Percentiles rank a stretch among this genome's conserved stretches.
phyloP scores from a whole-genome alignment of 805 yeast species.

The Naumovozyma dairenensis region DNA sequence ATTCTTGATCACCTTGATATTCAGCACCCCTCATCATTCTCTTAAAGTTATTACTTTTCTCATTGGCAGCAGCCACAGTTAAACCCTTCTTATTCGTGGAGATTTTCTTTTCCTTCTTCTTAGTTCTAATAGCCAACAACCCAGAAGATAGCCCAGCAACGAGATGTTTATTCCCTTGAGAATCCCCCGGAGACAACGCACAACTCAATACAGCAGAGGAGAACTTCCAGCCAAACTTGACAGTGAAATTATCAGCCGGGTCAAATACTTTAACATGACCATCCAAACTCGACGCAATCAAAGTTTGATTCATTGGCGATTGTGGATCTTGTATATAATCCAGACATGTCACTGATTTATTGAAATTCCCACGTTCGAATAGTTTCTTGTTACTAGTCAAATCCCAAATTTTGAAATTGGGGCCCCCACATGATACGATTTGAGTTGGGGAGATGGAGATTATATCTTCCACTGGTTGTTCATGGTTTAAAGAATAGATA shows the following conservation, averaged over 20 bases:
- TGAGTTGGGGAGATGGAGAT: constrained; percentile 64
- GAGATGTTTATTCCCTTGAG: constrained; percentile 53
- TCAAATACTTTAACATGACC: constrained; percentile 97
- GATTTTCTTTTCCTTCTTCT: constrained; percentile 52
- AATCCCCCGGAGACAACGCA: constrained; percentile 67
- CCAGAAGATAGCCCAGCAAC: constrained; percentile 92
- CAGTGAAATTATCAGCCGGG: constrained; percentile 67
- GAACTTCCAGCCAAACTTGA: constrained; percentile 94
- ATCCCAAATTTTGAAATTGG: constrained; percentile 85
- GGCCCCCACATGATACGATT: constrained; percentile 72
- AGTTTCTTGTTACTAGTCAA: constrained; percentile 60
- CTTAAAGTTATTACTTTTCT: constrained; percentile 50
- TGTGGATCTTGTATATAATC: constrained; percentile 24
- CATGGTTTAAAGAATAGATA: constrained; percentile 58
- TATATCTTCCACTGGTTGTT: constrained; percentile 77
- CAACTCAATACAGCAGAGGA: constrained; percentile 87
- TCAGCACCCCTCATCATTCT: constrained; percentile 87
- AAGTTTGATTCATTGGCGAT: constrained; percentile 33
- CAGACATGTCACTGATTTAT: constrained; percentile 84
- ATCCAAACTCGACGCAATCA: constrained; percentile 89
- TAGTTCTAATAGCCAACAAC: constrained; percentile 75
- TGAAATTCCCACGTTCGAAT: constrained; percentile 73
- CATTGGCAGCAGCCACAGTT: constrained; percentile 1
- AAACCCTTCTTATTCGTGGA: constrained; percentile 29
- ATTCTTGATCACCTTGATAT: constrained; percentile 83